Evolutionary conservation across 208 protist genomes (phyloP).

Genomic region (Angomonas deanei): DNA sequence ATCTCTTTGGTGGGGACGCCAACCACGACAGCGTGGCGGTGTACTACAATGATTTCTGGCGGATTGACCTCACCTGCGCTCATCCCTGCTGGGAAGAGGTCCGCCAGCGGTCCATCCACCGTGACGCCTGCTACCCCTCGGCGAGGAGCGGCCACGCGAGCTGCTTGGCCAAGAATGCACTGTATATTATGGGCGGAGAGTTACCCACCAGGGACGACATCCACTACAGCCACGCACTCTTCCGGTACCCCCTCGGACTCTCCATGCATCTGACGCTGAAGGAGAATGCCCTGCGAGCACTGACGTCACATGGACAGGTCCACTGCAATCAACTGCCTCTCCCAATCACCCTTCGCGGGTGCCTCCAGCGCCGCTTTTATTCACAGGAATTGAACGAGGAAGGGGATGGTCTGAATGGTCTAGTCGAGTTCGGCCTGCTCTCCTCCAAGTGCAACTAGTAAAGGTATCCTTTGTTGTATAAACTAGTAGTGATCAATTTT

Average conservation of each 20-base stretch:
- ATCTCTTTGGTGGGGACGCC: slow-evolving; percentile 76
- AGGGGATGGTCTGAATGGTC: too few species aligned
- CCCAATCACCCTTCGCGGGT: background rate
- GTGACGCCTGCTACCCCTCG: slow-evolving; percentile 22
- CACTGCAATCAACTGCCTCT: background rate
- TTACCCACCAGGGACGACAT: slow-evolving; percentile 12
- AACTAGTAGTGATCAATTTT: too few species aligned
- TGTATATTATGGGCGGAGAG: slow-evolving; percentile 77
- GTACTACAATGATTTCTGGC: slow-evolving; percentile 82
- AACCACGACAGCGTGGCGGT: slow-evolving; percentile 18
- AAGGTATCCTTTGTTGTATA: too few species aligned
- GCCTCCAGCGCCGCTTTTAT: background rate
- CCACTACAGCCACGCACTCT: slow-evolving; percentile 49
- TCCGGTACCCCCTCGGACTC: slow-evolving; percentile 45
- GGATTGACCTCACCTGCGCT: slow-evolving; percentile 20
- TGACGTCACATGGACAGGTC: background rate
- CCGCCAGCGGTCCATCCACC: background rate
- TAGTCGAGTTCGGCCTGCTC: too few species aligned
- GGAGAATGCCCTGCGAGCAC: slow-evolving; percentile 48
- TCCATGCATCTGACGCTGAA: slow-evolving; percentile 31
- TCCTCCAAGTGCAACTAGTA: too few species aligned
- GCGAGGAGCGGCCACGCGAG: slow-evolving; percentile 58
- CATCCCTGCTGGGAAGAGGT: slow-evolving; percentile 17
- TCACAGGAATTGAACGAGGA: too few species aligned
- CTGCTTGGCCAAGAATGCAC: slow-evolving; percentile 29